These are phyloP conservation scores for Dipsacomyces acuminosporus DNA, from an alignment of 371 early-diverging fungal genomes.

Conservation along the genomic window DNA sequence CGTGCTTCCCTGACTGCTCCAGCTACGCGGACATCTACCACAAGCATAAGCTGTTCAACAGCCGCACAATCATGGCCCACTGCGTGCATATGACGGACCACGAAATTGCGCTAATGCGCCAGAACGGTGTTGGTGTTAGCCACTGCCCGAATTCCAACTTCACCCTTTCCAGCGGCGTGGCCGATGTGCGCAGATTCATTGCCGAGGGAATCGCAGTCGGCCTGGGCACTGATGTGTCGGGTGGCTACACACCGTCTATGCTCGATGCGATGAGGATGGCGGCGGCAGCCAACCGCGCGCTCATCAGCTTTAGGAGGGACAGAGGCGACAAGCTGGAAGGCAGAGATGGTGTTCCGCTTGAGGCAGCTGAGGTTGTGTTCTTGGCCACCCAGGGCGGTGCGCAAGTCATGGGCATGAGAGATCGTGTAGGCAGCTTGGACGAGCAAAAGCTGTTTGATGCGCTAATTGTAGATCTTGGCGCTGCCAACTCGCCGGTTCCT, in stretches of 20 bases:
- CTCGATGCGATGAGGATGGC: constrained; percentile 79
- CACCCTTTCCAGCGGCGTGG: constrained; percentile 72
- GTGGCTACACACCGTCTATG: constrained; percentile 78
- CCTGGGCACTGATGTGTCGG: constrained; percentile 89
- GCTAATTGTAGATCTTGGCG: constrained; percentile 64
- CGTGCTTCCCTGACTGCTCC: constrained; percentile 62
- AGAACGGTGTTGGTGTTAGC: constrained; percentile 63
- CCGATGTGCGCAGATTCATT: constrained; percentile 72
- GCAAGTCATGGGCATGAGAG: constrained; percentile 62
- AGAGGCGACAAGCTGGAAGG: constrained; percentile 10
- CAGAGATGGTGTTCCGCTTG: constrained; percentile 41
- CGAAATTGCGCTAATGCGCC: constrained; percentile 61
- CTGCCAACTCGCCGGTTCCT: constrained; percentile 32
- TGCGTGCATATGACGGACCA: constrained; percentile 77
- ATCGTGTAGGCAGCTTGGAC: constrained; percentile 72
- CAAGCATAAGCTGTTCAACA: constrained; percentile 59
- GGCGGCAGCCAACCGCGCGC: constrained; percentile 60
- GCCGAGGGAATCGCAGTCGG: constrained; percentile 72
- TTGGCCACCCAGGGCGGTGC: constrained; percentile 91
- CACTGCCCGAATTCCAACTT: constrained; percentile 94
- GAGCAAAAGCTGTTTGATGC: constrained; percentile 88
- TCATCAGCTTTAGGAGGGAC: constrained; percentile 44
- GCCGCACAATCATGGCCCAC: constrained; percentile 84
- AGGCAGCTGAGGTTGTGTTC: constrained; percentile 67
- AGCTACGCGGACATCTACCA: constrained; percentile 78